phyloP scores from a whole-genome alignment of 2,329 filamentous ascomycete species.

The Colletotrichum sp. region DNA sequence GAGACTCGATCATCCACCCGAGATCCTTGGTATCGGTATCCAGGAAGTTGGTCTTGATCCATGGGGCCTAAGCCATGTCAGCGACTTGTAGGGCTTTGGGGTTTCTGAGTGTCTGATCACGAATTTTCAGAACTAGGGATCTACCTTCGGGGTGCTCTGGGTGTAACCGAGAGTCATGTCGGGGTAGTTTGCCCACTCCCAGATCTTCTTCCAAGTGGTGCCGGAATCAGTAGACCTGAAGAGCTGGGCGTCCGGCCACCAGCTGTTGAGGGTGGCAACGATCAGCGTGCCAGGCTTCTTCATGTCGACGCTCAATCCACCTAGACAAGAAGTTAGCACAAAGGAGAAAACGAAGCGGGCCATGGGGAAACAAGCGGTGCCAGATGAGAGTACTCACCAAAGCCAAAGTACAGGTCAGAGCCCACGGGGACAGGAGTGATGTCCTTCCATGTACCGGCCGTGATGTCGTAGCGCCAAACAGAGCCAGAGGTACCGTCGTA shows the following conservation, averaged over 20 bases:
- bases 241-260: conserved; percentile 64
- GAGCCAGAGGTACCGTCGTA: conserved; percentile 61
- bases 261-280: conserved; percentile 61
- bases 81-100: not conserved
- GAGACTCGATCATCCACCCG: conserved; percentile 66
- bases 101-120: too few relatives aligned
- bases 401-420: conserved; percentile 54
- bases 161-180: conserved; percentile 50
- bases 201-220: conserved; percentile 57
- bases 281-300: conserved; percentile 60
- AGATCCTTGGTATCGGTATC: conserved; percentile 52
- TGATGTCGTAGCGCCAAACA: conserved; percentile 60
- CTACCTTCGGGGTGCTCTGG: conserved; percentile 44
- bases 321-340: not conserved
- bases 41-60: conserved; percentile 57
- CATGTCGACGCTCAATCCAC: conserved; percentile 57
- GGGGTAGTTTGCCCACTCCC: conserved; percentile 55
- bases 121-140: too few relatives aligned
- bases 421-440: conserved; percentile 58
- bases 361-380: accelerated
- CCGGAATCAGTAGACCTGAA: conserved; percentile 62
- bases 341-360: accelerated
- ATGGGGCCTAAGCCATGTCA: conserved; percentile 43
- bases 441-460: conserved; percentile 53
- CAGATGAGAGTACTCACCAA: conserved; percentile 37